phyloP scores from a whole-genome alignment of 2,329 filamentous ascomycete genomes.

The Onygena corvina region DNA sequence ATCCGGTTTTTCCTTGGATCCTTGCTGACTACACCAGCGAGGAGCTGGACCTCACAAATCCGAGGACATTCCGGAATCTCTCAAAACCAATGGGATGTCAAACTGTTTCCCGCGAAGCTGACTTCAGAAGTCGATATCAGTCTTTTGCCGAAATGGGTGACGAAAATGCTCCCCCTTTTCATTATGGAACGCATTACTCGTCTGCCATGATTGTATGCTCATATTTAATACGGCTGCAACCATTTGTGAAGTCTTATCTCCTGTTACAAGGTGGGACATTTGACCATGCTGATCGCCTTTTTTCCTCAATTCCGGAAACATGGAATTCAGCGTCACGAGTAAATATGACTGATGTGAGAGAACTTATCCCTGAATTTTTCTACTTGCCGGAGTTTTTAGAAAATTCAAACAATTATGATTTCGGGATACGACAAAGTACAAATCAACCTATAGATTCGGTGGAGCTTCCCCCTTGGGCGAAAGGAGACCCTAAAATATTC shows the following conservation, averaged over 20 bases:
- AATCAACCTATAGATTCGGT: constrained; percentile 74
- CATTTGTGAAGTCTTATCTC: constrained; percentile 91
- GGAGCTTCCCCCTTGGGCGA: constrained; percentile 86
- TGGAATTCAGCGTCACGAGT: constrained; percentile 83
- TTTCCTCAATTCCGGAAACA: constrained; percentile 81
- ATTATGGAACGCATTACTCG: constrained; percentile 97
- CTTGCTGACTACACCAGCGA: constrained; percentile 91
- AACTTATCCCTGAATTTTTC: constrained; percentile 94
- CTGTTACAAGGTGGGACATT: constrained; percentile 91
- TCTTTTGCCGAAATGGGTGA: constrained; percentile 87
- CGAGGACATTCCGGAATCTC: constrained; percentile 75
- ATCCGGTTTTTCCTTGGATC: constrained; percentile 96
- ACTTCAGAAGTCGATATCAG: constrained; percentile 73
- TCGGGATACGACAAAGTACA: constrained; percentile 72
- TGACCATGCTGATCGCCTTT: constrained; percentile 88
- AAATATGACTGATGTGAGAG: constrained; percentile 87
- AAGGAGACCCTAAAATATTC: constrained; percentile 90
- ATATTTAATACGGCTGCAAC: constrained; percentile 86
- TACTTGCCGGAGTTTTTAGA: constrained; percentile 87
- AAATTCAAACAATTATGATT: constrained; percentile 92
- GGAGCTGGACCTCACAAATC: constrained; percentile 74
- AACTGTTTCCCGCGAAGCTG: constrained; percentile 58
- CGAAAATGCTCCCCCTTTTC: constrained; percentile 62
- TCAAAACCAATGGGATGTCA: constrained; percentile 96
- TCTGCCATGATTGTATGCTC: constrained; percentile 98